Conservation (phyloP, 139 green algal genomes). For the Mesotaenium endlicherianum region DNA sequence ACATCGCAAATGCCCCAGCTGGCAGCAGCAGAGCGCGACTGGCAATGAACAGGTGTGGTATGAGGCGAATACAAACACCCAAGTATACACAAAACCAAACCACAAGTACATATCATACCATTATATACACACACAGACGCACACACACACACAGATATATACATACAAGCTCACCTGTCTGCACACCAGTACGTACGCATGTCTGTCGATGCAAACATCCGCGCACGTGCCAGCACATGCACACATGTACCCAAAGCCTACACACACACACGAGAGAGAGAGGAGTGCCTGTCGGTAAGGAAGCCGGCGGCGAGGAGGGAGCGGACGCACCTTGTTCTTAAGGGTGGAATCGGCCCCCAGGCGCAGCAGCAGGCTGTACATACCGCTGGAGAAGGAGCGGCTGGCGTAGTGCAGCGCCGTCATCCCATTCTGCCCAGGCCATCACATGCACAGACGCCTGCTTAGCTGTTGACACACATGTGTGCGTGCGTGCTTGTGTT, state of each 20-base stretch:
- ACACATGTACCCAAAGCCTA: not conserved
- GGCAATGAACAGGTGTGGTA: not conserved
- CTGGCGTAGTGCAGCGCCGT: not conserved
- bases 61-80: not conserved
- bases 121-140: too few relatives aligned
- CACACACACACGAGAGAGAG: not conserved
- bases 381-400: not conserved
- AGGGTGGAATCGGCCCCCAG: constrained; percentile 1
- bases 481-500: too few relatives aligned
- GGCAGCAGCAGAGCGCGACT: not conserved
- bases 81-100: too few relatives aligned
- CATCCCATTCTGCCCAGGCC: not conserved
- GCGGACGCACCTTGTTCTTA: not conserved
- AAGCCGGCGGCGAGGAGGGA: too few relatives aligned
- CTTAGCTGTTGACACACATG: too few relatives aligned
- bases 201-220: not conserved
- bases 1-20: too few relatives aligned
- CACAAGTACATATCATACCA: too few relatives aligned
- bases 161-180: not conserved
- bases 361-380: not conserved
- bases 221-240: not conserved
- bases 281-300: too few relatives aligned
- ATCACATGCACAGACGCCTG: not conserved
- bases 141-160: not conserved
- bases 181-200: not conserved